phyloP scores from a whole-genome alignment of 192 early-diverging fungal species.

The Tieghemiomyces parasiticus region DNA sequence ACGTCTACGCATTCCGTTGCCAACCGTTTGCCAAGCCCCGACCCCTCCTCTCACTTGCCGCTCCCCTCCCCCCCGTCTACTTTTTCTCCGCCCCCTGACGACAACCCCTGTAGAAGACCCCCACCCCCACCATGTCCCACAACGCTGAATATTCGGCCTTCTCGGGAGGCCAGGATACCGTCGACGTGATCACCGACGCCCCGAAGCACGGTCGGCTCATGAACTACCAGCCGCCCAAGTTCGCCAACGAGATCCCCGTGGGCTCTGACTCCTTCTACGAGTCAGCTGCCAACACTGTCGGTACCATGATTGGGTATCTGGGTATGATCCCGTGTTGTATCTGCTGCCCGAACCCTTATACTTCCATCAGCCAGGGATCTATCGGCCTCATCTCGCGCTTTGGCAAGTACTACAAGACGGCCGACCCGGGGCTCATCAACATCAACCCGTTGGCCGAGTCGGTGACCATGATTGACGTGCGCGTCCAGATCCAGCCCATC shows the following conservation, averaged over 20 bases:
- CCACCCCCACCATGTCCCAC: too few relatives aligned
- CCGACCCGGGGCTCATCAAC: constrained; percentile 36
- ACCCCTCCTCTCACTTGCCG: too few relatives aligned
- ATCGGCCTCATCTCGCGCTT: constrained; percentile 29
- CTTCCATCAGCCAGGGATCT: constrained; percentile 22
- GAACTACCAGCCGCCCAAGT: constrained; percentile 18
- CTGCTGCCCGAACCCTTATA: constrained; percentile 33
- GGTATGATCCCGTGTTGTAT: constrained; percentile 30
- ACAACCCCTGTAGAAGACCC: too few relatives aligned
- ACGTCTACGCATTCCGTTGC: too few relatives aligned
- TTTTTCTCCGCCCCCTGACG: too few relatives aligned
- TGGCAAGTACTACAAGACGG: constrained; percentile 36
- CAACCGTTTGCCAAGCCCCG: too few relatives aligned
- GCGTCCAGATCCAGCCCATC: constrained; percentile 46
- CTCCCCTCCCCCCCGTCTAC: too few relatives aligned
- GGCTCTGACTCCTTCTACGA: constrained; percentile 17
- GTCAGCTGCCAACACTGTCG: constrained; percentile 20
- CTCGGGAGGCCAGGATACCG: too few relatives aligned
- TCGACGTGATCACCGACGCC: background rate
- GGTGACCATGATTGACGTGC: constrained; percentile 34
- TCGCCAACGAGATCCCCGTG: constrained; percentile 16
- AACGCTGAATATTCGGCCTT: too few relatives aligned
- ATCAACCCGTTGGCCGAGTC: constrained; percentile 31
- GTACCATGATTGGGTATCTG: constrained; percentile 19
- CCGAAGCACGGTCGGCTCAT: background rate